Evolutionary conservation across 257 asterid species (phyloP).

Genomic region (Fraxinus cuspidata): DNA sequence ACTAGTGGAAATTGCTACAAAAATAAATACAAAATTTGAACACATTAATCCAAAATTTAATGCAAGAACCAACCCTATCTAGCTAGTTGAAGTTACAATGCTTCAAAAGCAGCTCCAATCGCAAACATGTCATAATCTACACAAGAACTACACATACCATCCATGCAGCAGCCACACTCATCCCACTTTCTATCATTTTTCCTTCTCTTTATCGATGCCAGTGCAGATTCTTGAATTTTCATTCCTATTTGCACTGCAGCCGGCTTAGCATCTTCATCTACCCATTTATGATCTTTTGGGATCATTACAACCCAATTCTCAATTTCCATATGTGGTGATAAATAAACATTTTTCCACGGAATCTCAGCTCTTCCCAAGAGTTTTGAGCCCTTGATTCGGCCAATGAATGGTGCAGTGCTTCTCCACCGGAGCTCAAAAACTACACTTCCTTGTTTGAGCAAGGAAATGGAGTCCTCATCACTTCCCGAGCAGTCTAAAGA

Average conservation of each 20-base stretch:
- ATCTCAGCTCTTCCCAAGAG: constrained; percentile 56
- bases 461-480: constrained; percentile 38
- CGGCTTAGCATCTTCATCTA: constrained; percentile 43
- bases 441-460: constrained; percentile 39
- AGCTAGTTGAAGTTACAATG: too few relatives aligned
- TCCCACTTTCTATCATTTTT: constrained; percentile 31
- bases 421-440: constrained; percentile 59
- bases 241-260: constrained; percentile 50
- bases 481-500: constrained; percentile 50
- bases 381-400: constrained; percentile 47
- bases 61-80: too few relatives aligned
- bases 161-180: constrained; percentile 38
- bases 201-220: neutral
- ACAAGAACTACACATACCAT: constrained; percentile 39
- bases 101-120: constrained; percentile 22
- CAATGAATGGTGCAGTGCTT: constrained; percentile 30
- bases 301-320: constrained; percentile 57
- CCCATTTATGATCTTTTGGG: constrained; percentile 21
- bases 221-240: constrained; percentile 33
- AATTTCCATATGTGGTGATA: constrained; percentile 34
- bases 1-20: too few relatives aligned
- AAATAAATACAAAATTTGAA: too few relatives aligned
- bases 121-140: constrained; percentile 52
- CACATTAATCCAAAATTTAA: too few relatives aligned
- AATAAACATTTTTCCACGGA: constrained; percentile 50